These are phyloP conservation scores for Lithohypha guttulata DNA, from an alignment of 2,329 filamentous ascomycete genomes.

Conservation along the genomic window DNA sequence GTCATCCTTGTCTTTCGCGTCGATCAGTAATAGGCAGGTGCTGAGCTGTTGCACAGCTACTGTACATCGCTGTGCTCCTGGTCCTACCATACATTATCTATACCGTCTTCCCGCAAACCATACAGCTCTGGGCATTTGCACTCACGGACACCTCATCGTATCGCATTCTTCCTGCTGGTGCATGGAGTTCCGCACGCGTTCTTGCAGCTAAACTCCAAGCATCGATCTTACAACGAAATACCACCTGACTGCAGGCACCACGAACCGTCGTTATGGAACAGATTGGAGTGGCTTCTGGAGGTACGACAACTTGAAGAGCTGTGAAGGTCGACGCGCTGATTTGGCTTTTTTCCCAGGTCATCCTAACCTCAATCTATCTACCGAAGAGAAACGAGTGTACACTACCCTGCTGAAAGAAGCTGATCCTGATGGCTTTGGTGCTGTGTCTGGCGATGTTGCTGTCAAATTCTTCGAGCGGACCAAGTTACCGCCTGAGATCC, in stretches of 20 bases:
- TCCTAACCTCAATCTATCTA: slow-evolving; percentile 70
- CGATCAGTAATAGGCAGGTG: too few relatives aligned
- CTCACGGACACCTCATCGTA: too few relatives aligned
- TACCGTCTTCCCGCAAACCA: too few relatives aligned
- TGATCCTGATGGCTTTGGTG: slow-evolving; percentile 80
- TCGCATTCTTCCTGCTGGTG: too few relatives aligned
- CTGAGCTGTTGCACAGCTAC: too few relatives aligned
- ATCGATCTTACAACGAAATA: background rate
- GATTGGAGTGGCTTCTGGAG: slow-evolving; percentile 19
- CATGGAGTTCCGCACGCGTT: too few relatives aligned
- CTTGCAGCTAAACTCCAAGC: background rate
- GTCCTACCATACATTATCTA: too few relatives aligned
- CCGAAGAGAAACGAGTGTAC: slow-evolving; percentile 89
- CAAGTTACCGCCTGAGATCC: slow-evolving; percentile 67
- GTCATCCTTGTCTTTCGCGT: too few relatives aligned
- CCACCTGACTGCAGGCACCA: background rate
- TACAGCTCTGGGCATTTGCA: too few relatives aligned
- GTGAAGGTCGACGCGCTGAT: background rate
- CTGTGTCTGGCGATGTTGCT: slow-evolving; percentile 90
- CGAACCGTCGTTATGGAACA: slow-evolving; percentile 4
- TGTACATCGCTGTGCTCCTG: too few relatives aligned
- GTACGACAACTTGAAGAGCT: slow-evolving; percentile 8
- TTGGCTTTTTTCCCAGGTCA: slow-evolving; percentile 25
- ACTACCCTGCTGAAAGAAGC: slow-evolving; percentile 87
- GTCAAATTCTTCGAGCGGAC: slow-evolving; percentile 98